phyloP scores from a whole-genome alignment of 169 alveolate genomes.

The Plasmodium adleri region DNA sequence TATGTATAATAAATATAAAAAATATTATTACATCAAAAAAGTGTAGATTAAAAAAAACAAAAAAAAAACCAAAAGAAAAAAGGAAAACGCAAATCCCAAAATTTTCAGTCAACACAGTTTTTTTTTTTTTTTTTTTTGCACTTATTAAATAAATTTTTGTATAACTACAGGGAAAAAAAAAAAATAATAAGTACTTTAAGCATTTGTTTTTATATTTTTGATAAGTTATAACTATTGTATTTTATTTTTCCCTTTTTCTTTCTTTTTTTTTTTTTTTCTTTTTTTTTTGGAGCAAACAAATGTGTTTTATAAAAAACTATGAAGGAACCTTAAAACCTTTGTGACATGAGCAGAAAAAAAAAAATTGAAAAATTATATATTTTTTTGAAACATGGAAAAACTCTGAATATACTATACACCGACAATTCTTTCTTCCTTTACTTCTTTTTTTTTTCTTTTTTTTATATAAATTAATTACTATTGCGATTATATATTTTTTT shows the following conservation, averaged over 20 bases:
- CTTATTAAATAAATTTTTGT: slow-evolving; percentile 11
- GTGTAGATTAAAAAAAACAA: too few relatives aligned
- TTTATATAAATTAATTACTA: too few relatives aligned
- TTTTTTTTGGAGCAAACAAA: not conserved
- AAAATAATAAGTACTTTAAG: not conserved
- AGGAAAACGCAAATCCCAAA: slow-evolving; percentile 6
- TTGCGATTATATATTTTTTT: too few relatives aligned
- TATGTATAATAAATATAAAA: too few relatives aligned
- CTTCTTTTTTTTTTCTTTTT: too few relatives aligned
- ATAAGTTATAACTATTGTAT: not conserved
- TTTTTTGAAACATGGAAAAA: too few relatives aligned
- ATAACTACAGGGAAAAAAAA: slow-evolving; percentile 7
- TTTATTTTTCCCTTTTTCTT: slow-evolving; percentile 1
- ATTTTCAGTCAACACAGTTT: not conserved
- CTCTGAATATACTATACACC: too few relatives aligned
- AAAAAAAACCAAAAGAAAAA: not conserved
- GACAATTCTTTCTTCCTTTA: too few relatives aligned
- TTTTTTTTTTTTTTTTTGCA: slow-evolving; percentile 7
- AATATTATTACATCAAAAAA: too few relatives aligned
- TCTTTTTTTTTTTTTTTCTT: not conserved
- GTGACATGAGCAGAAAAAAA: not conserved
- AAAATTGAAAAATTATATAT: too few relatives aligned
- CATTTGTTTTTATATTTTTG: not conserved
- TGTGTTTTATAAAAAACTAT: not conserved
- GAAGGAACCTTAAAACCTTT: slow-evolving; percentile 1